Evolutionary conservation across 169 alveolate species (phyloP).

Genomic region (Cryptosporidium sp.): DNA sequence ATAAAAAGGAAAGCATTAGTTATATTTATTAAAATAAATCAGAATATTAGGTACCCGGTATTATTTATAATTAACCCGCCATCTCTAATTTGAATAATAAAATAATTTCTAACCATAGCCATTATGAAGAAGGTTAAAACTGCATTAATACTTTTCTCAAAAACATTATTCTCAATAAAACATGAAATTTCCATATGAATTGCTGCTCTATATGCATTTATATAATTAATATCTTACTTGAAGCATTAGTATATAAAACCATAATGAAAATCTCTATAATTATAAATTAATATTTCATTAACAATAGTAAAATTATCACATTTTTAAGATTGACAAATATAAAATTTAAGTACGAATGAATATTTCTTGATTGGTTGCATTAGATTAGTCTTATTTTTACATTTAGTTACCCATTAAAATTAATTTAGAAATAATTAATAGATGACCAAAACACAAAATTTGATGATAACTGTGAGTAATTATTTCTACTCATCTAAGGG

Average conservation of each 20-base stretch:
- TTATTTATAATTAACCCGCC: neutral
- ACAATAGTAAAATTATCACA: neutral
- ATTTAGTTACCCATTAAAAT: neutral
- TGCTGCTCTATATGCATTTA: neutral
- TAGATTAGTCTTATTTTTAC: neutral
- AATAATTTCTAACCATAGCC: too few relatives aligned
- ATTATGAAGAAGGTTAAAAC: too few relatives aligned
- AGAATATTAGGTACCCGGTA: neutral
- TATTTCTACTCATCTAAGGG: neutral
- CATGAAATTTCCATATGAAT: too few relatives aligned
- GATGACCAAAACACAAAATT: neutral
- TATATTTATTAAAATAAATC: neutral
- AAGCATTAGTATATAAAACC: neutral
- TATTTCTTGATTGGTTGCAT: too few relatives aligned
- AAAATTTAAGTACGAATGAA: neutral
- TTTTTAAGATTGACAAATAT: neutral
- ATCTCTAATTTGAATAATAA: too few relatives aligned
- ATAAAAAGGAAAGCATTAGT: too few relatives aligned
- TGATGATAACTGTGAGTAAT: neutral
- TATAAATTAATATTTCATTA: too few relatives aligned
- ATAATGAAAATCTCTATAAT: neutral
- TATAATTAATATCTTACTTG: neutral
- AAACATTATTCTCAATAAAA: too few relatives aligned
- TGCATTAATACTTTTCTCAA: too few relatives aligned
- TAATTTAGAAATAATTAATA: slow-evolving; percentile 5